These are phyloP conservation scores for Podila clonocystis DNA, from an alignment of 192 early-diverging fungal genomes.

Conservation along the genomic window DNA sequence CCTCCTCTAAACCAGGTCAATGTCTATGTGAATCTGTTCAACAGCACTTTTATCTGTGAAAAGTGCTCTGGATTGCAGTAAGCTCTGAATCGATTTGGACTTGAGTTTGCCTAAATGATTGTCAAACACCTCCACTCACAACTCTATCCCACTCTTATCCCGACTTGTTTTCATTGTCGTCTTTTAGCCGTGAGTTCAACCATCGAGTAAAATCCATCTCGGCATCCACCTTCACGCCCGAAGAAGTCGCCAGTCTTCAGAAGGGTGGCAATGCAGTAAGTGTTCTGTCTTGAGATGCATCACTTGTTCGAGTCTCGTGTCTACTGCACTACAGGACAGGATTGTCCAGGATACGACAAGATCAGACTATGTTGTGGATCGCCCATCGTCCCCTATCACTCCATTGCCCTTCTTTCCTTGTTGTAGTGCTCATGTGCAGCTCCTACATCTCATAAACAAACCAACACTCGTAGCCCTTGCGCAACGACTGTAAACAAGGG, in stretches of 20 bases:
- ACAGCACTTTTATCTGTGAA: constrained; percentile 63
- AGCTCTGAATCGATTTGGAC: constrained; percentile 6
- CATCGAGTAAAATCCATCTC: constrained; percentile 72
- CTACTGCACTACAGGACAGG: neutral
- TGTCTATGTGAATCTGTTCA: constrained; percentile 64
- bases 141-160: neutral
- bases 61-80: constrained; percentile 67
- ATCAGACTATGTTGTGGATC: neutral
- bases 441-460: too few relatives aligned
- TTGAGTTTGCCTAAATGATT: neutral
- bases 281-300: too few relatives aligned
- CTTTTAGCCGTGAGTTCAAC: constrained; percentile 61
- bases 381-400: neutral
- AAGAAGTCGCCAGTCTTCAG: constrained; percentile 57
- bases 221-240: constrained; percentile 62
- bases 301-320: neutral
- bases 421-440: too few relatives aligned
- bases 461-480: too few relatives aligned
- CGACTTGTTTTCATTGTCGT: neutral
- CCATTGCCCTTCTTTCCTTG: neutral
- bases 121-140: too few relatives aligned
- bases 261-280: constrained; percentile 64
- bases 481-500: too few relatives aligned
- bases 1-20: constrained; percentile 50
- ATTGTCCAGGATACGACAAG: neutral